These are phyloP conservation scores for Fusarium praegraminearum DNA, from an alignment of 2,329 filamentous ascomycete genomes.

Conservation along the genomic window DNA sequence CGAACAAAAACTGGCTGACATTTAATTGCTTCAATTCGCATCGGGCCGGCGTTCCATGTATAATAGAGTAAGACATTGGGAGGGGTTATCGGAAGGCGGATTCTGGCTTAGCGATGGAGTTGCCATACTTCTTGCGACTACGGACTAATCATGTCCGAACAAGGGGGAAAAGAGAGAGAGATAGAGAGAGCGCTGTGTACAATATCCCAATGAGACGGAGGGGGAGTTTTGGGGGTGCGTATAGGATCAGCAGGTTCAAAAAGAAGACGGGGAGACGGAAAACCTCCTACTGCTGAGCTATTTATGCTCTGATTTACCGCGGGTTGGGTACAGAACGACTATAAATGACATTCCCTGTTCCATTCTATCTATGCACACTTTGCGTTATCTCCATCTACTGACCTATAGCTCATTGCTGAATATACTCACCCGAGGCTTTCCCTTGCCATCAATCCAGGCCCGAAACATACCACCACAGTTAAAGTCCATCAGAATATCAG, in stretches of 20 bases:
- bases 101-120: slow-evolving; percentile 45
- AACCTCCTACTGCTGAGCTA: slow-evolving; percentile 18
- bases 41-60: slow-evolving; percentile 53
- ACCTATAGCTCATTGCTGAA: slow-evolving; percentile 49
- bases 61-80: slow-evolving; percentile 46
- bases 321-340: slow-evolving; percentile 42
- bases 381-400: background rate
- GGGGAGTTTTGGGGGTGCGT: slow-evolving; percentile 14
- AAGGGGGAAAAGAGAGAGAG: slow-evolving; percentile 22
- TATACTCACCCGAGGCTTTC: slow-evolving; percentile 64
- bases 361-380: slow-evolving; percentile 6
- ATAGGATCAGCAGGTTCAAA: slow-evolving; percentile 13
- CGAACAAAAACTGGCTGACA: slow-evolving; percentile 36
- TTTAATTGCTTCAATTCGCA: slow-evolving; percentile 46
- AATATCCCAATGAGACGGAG: slow-evolving; percentile 20
- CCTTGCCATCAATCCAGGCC: slow-evolving; percentile 76
- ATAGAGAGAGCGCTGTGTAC: slow-evolving; percentile 32
- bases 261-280: slow-evolving; percentile 16
- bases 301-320: slow-evolving; percentile 27
- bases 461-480: slow-evolving; percentile 92
- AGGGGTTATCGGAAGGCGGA: slow-evolving; percentile 28
- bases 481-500: slow-evolving; percentile 77
- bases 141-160: slow-evolving; percentile 33
- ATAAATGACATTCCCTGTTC: slow-evolving; percentile 44
- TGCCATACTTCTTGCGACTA: slow-evolving; percentile 37